Conservation (phyloP, 148 eudicot species). For the Camellia lanceoleosa region DNA sequence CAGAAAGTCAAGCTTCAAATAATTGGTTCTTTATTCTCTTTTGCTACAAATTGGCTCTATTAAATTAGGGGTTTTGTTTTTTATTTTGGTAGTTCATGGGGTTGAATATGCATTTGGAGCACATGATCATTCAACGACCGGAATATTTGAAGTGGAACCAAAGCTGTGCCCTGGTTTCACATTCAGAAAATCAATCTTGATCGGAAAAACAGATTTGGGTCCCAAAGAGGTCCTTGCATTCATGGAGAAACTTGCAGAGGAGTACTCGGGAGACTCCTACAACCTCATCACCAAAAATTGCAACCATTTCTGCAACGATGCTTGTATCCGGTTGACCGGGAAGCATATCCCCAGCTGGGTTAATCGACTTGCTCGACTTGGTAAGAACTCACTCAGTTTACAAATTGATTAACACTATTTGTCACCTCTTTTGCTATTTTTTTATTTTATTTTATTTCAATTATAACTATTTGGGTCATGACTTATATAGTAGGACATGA, state of each 20-base stretch:
- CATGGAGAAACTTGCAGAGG: conserved; percentile 15
- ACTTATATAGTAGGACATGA: no score
- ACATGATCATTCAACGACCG: conserved; percentile 5
- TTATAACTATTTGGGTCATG: no score
- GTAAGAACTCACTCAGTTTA: conserved; percentile 18
- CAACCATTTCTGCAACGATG: conserved; percentile 9
- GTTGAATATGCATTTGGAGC: conserved; percentile 14
- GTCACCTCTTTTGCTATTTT: neutral
- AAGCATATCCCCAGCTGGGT: conserved; percentile 9
- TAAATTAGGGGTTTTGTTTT: neutral
- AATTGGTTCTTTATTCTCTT: neutral
- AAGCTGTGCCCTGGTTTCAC: conserved; percentile 16
- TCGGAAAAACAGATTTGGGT: conserved; percentile 14
- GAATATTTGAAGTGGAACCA: conserved; percentile 15
- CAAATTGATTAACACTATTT: neutral
- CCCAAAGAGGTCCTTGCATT: conserved; percentile 4
- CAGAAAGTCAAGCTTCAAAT: neutral
- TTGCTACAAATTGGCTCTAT: neutral
- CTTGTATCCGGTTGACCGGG: conserved; percentile 8
- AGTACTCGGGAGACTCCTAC: conserved; percentile 4
- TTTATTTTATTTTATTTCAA: no score
- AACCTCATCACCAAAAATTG: conserved; percentile 13
- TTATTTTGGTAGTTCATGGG: neutral
- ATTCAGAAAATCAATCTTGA: conserved; percentile 11
- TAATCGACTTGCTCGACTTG: conserved; percentile 11